Evolutionary conservation across 306 rosid genomes (phyloP).

Genomic region (Citrullus amarus): DNA sequence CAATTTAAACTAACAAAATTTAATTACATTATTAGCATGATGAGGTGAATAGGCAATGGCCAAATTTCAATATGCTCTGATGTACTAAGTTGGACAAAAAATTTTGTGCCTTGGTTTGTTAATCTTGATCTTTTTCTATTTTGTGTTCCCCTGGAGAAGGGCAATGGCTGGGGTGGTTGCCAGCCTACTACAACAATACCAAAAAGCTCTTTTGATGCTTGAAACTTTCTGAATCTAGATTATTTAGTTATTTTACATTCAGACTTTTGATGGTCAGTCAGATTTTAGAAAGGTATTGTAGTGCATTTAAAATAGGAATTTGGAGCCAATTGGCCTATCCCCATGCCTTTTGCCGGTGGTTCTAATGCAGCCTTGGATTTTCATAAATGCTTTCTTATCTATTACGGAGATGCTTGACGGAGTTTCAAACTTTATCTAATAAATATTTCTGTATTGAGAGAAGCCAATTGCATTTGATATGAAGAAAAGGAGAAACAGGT

Average conservation of each 20-base stretch:
- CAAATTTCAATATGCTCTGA: neutral
- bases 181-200: neutral
- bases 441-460: neutral
- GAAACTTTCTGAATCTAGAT: neutral
- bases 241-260: neutral
- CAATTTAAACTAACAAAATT: neutral
- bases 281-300: neutral
- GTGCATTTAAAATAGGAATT: neutral
- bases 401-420: neutral
- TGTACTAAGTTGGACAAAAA: neutral
- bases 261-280: neutral
- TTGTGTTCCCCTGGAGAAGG: neutral
- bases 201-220: neutral
- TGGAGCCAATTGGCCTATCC: neutral
- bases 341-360: neutral
- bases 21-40: neutral
- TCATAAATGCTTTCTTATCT: neutral
- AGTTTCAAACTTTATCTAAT: neutral
- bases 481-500: neutral
- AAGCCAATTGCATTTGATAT: neutral
- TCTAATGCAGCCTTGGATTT: neutral
- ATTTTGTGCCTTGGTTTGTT: neutral
- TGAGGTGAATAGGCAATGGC: neutral
- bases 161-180: neutral
- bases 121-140: neutral